A percentile compares a stretch with the other conserved stretches of the same genome.
These are phyloP conservation scores for Calonectria hongkongensis DNA, from an alignment of 2,329 filamentous ascomycete species.

Conservation along the genomic window DNA sequence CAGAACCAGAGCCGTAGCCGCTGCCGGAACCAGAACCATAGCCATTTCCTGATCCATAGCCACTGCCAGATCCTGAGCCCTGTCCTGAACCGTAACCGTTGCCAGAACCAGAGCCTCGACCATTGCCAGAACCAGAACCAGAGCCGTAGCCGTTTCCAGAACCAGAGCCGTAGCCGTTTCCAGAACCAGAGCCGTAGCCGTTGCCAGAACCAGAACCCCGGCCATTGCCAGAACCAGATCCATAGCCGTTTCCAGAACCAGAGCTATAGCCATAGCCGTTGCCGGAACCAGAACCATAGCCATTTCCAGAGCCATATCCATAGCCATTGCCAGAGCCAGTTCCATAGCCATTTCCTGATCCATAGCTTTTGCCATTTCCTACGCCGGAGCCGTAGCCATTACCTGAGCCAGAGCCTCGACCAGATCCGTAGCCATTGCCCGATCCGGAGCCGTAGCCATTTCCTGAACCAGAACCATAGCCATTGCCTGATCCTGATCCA, in stretches of 20 bases:
- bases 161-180: background rate
- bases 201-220: background rate
- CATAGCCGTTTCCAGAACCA: background rate
- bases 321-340: background rate
- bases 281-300: background rate
- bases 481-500: background rate
- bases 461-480: background rate
- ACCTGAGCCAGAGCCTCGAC: background rate
- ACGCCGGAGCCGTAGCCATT: background rate
- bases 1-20: background rate
- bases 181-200: background rate
- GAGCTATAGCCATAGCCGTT: background rate
- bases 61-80: background rate
- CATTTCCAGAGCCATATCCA: background rate
- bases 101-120: background rate
- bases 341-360: background rate
- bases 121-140: background rate
- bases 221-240: background rate
- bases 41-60: background rate
- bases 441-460: conserved; percentile 3
- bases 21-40: background rate
- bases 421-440: background rate
- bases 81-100: too few species aligned
- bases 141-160: background rate
- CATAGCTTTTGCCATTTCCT: background rate